phyloP scores from a whole-genome alignment of 2,329 filamentous ascomycete species.

The Colletotrichum siamense region DNA sequence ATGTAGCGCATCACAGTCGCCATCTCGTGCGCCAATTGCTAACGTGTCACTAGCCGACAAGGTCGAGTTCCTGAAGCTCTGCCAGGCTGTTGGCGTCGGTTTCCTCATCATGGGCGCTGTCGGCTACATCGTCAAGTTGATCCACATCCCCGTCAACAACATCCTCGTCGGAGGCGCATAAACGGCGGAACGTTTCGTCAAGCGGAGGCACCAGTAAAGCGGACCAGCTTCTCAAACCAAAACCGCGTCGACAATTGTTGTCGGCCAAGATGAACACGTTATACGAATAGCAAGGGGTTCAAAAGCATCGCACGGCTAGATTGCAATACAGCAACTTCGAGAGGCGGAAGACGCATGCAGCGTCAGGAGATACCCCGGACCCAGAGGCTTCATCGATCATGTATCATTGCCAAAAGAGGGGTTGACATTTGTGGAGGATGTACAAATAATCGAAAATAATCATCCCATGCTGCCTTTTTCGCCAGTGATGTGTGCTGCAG shows the following conservation, averaged over 20 bases:
- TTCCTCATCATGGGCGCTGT: conserved; percentile 76
- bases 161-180: conserved; percentile 72
- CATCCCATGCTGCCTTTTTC: neutral
- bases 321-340: neutral
- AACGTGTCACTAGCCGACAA: conserved; percentile 32
- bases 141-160: conserved; percentile 75
- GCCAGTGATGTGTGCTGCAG: neutral
- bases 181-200: conserved; percentile 9
- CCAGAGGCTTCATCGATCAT: conserved; percentile 18
- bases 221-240: neutral
- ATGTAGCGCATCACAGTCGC: conserved; percentile 30
- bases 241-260: neutral
- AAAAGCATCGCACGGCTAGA: conserved; percentile 6
- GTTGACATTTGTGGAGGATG: conserved; percentile 13
- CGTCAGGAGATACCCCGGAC: conserved; percentile 18
- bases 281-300: conserved; percentile 10
- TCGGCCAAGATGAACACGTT: conserved; percentile 9
- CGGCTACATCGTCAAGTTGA: conserved; percentile 74
- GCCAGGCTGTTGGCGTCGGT: conserved; percentile 69
- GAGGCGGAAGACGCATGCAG: neutral
- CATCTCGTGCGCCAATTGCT: neutral
- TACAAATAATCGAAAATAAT: conserved; percentile 22
- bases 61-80: conserved; percentile 50
- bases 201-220: neutral
- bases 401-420: conserved; percentile 22